phyloP scores from a whole-genome alignment of 805 yeast genomes.

The Yarrowia bubula region DNA sequence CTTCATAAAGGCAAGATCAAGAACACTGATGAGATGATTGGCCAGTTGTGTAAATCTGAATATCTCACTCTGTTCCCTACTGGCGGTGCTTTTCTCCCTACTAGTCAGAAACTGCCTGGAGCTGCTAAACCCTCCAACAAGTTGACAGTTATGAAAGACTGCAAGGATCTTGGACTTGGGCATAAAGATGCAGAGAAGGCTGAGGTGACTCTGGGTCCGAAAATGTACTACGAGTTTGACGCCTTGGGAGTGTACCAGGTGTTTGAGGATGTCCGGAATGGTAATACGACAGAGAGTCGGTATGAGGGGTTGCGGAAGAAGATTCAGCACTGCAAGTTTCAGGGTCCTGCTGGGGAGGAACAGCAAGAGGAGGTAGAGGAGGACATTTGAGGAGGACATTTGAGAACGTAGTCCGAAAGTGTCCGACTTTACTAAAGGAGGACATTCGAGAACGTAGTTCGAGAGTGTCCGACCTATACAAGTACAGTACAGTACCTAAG shows the following conservation, averaged over 20 bases:
- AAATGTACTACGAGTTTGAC: conserved; percentile 17
- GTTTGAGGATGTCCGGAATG: not conserved
- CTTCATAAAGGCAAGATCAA: not conserved
- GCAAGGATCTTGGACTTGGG: conserved; percentile 4
- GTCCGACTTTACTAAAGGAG: too few relatives aligned
- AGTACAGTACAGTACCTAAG: too few relatives aligned
- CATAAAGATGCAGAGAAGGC: not conserved
- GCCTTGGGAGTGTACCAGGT: not conserved
- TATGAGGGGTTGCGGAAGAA: not conserved
- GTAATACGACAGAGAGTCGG: too few relatives aligned
- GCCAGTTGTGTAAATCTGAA: not conserved
- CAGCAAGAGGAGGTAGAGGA: not conserved
- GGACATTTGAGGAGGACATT: not conserved
- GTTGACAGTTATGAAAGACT: not conserved
- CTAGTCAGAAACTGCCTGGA: not conserved
- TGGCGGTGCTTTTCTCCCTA: not conserved
- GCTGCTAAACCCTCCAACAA: not conserved
- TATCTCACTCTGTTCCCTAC: not conserved
- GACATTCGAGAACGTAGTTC: too few relatives aligned
- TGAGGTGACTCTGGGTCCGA: conserved; percentile 1
- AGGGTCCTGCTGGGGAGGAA: not conserved
- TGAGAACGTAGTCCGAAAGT: not conserved
- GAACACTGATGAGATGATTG: not conserved
- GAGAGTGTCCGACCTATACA: too few relatives aligned
- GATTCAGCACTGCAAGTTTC: not conserved